Conservation (phyloP, 2,329 filamentous ascomycete genomes). For the Dendryphion nanum region DNA sequence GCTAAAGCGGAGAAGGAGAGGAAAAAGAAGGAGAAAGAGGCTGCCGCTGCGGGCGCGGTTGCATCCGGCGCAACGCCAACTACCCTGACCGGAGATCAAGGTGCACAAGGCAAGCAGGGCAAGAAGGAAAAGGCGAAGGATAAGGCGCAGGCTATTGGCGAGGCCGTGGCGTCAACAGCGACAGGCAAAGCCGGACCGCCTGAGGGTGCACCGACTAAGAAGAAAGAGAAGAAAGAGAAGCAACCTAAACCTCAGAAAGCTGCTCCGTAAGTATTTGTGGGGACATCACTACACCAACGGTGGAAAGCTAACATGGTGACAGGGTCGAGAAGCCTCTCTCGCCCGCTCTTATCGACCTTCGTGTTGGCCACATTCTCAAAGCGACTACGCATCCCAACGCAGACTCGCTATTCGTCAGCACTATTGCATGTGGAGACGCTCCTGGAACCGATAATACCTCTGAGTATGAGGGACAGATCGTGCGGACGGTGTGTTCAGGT, state of each 20-base stretch:
- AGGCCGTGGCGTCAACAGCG: conserved; percentile 50
- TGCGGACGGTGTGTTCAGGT: conserved; percentile 94
- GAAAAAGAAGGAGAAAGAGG: conserved; percentile 91
- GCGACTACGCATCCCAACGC: conserved; percentile 94
- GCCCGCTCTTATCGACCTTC: conserved; percentile 85
- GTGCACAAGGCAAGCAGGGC: conserved; percentile 40
- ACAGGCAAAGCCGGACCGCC: conserved; percentile 44
- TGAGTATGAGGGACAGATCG: conserved; percentile 87
- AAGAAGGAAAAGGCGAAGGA: conserved; percentile 48
- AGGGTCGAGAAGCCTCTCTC: conserved; percentile 70
- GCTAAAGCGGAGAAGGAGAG: conserved; percentile 95
- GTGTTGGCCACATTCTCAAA: conserved; percentile 96
- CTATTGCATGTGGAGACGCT: conserved; percentile 89
- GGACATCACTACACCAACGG: too few species aligned
- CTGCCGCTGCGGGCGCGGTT: conserved; percentile 51
- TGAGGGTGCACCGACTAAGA: conserved; percentile 44
- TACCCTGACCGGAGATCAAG: conserved; percentile 29
- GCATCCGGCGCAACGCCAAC: conserved; percentile 48
- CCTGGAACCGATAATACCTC: conserved; percentile 83
- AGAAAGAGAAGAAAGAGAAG: conserved; percentile 92
- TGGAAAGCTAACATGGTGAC: neutral
- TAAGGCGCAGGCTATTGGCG: conserved; percentile 55
- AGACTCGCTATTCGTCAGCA: conserved; percentile 92
- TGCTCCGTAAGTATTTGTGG: conserved; percentile 26
- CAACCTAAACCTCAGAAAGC: conserved; percentile 69